Conservation (phyloP, 2,329 filamentous ascomycete genomes). For the Fusarium xylarioides region DNA sequence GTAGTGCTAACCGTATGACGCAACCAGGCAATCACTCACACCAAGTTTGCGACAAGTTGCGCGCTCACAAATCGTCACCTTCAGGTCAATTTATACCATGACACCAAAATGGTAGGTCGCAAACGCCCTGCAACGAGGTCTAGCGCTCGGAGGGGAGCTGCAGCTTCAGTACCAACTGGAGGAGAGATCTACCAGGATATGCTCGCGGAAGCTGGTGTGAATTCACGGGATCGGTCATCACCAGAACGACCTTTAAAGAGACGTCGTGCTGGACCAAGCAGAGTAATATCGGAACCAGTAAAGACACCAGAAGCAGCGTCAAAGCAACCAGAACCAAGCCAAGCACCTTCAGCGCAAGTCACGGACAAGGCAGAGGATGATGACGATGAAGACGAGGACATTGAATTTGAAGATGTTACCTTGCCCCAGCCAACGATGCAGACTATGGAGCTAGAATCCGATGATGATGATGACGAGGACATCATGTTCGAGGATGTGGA, state of each 20-base stretch:
- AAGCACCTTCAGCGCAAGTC: not conserved
- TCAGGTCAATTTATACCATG: conserved; percentile 3
- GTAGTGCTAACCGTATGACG: conserved; percentile 36
- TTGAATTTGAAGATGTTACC: conserved; percentile 61
- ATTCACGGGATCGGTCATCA: conserved; percentile 34
- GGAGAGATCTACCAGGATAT: conserved; percentile 59
- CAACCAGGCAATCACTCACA: conserved; percentile 33
- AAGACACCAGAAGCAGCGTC: not conserved
- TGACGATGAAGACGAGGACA: conserved; percentile 53
- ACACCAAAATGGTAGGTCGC: conserved; percentile 44
- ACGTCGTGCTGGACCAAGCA: conserved; percentile 41
- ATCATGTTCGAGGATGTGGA: conserved; percentile 61
- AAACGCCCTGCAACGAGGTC: conserved; percentile 42
- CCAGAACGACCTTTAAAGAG: conserved; percentile 55
- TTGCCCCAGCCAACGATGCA: conserved; percentile 60
- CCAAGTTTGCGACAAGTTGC: conserved; percentile 19
- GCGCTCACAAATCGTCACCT: not conserved
- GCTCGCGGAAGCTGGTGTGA: conserved; percentile 59
- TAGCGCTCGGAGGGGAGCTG: conserved; percentile 27
- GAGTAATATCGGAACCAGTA: not conserved
- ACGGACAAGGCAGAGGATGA: conserved; percentile 14
- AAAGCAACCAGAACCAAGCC: not conserved
- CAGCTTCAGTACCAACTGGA: conserved; percentile 31
- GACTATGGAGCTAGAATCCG: conserved; percentile 60
- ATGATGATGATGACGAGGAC: conserved; percentile 56